Conservation (phyloP, 345 rosid genomes). For the Gynandropsis gynandra region DNA sequence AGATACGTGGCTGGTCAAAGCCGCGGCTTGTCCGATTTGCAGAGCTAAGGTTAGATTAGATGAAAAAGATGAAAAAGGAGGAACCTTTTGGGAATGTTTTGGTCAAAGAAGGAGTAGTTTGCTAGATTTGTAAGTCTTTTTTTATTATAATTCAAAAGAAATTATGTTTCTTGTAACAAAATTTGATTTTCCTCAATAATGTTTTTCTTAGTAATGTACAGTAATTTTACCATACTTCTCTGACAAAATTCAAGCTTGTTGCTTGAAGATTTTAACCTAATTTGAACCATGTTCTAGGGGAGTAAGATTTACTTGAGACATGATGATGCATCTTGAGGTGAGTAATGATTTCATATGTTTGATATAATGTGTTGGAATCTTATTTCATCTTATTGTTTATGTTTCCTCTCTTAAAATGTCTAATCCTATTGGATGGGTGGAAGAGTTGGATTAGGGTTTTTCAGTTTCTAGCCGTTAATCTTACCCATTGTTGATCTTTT, state of each 20-base stretch:
- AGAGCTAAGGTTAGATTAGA: slow-evolving; percentile 37
- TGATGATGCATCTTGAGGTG: too few species aligned
- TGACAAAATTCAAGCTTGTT: background rate
- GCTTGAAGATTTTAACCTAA: slow-evolving; percentile 17
- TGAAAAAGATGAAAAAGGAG: slow-evolving; percentile 26
- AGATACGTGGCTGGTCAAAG: slow-evolving; percentile 70
- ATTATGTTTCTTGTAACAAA: background rate
- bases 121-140: slow-evolving; percentile 35
- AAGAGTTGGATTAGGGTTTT: too few species aligned
- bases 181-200: slow-evolving; percentile 1
- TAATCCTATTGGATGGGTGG: too few species aligned
- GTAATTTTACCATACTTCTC: background rate
- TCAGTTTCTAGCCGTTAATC: too few species aligned
- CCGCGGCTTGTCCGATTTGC: slow-evolving; percentile 64
- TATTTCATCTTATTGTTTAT: too few species aligned
- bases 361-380: too few species aligned
- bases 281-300: too few species aligned
- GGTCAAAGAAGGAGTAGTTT: slow-evolving; percentile 25
- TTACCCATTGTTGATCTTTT: too few species aligned
- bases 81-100: slow-evolving; percentile 23
- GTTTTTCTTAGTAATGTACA: background rate
- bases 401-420: background rate
- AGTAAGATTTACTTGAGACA: too few species aligned
- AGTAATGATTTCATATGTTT: background rate
- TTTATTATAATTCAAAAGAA: background rate